phyloP scores from a whole-genome alignment of 75 land plant species.

The Picea glauca region DNA sequence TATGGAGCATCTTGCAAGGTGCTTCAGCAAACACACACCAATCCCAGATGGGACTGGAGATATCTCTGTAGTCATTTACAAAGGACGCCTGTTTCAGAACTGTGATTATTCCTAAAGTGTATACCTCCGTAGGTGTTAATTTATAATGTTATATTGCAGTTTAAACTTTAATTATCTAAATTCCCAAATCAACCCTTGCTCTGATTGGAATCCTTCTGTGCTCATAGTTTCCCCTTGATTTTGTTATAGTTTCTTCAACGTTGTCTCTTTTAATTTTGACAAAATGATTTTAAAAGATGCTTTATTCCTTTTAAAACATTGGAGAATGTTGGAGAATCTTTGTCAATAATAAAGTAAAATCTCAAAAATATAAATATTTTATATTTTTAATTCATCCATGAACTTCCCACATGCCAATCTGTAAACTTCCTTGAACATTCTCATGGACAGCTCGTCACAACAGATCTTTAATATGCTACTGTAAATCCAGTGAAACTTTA shows the following conservation, averaged over 20 bases:
- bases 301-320: background rate
- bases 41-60: too few relatives aligned
- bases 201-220: background rate
- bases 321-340: background rate
- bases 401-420: background rate
- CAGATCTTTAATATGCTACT: too few relatives aligned
- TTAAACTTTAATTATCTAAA: background rate
- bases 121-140: background rate
- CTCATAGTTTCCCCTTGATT: background rate
- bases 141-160: background rate
- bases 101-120: background rate
- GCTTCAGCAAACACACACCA: background rate
- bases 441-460: too few relatives aligned
- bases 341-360: background rate
- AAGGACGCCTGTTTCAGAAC: background rate
- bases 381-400: background rate
- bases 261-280: constrained; percentile 2
- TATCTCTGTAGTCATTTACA: background rate
- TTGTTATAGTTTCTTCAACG: background rate
- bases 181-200: background rate
- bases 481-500: too few relatives aligned
- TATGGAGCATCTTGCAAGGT: background rate
- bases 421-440: too few relatives aligned
- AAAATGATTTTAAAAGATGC: background rate
- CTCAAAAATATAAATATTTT: too few relatives aligned